phyloP scores from a whole-genome alignment of 2,329 filamentous ascomycete species.

The Ophiocordyceps australis region DNA sequence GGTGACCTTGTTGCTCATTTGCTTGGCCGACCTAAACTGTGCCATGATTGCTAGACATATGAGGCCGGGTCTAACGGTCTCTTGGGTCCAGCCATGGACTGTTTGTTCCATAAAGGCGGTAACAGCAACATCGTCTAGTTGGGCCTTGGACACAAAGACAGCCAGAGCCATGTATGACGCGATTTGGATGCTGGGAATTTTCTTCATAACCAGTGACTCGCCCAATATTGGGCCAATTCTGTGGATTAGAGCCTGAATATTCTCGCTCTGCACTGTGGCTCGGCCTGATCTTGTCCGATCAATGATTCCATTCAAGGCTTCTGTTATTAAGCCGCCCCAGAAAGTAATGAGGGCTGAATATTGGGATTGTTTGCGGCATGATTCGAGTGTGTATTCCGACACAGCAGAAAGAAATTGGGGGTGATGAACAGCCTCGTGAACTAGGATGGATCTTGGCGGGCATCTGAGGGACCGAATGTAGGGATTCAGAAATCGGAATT shows the following conservation, averaged over 20 bases:
- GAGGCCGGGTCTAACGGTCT: slow-evolving; percentile 56
- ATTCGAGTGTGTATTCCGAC: slow-evolving; percentile 61
- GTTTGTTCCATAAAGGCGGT: slow-evolving; percentile 82
- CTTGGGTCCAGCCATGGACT: slow-evolving; percentile 54
- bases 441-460: slow-evolving; percentile 64
- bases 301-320: slow-evolving; percentile 69
- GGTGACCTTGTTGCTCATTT: slow-evolving; percentile 51
- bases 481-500: slow-evolving; percentile 71
- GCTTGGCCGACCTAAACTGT: slow-evolving; percentile 55
- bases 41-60: slow-evolving; percentile 68
- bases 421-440: slow-evolving; percentile 69
- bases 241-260: slow-evolving; percentile 61
- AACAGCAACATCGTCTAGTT: slow-evolving; percentile 62
- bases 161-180: slow-evolving; percentile 85
- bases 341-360: slow-evolving; percentile 69
- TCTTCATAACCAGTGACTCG: slow-evolving; percentile 57
- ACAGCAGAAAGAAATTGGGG: slow-evolving; percentile 57
- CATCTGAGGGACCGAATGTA: slow-evolving; percentile 64
- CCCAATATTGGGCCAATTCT: slow-evolving; percentile 52
- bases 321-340: slow-evolving; percentile 77
- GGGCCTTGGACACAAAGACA: slow-evolving; percentile 68
- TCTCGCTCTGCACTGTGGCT: slow-evolving; percentile 56
- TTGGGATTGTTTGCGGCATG: slow-evolving; percentile 52
- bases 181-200: slow-evolving; percentile 61
- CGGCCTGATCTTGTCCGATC: slow-evolving; percentile 62